phyloP scores from a whole-genome alignment of 257 asterid genomes.

The Voacanga thouarsii region DNA sequence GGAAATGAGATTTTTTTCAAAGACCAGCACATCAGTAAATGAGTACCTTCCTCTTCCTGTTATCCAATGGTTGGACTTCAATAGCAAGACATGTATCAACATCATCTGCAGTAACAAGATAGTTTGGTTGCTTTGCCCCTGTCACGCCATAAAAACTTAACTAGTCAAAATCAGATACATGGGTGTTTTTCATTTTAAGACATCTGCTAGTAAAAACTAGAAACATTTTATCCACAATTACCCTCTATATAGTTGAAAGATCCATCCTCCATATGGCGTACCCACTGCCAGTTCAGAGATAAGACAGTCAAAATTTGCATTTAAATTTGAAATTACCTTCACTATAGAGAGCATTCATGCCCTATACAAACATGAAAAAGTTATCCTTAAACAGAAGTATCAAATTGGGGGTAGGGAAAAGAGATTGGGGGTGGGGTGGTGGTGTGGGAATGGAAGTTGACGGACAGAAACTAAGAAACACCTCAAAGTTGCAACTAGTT shows the following conservation, averaged over 20 bases:
- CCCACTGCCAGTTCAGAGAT: slow-evolving; percentile 77
- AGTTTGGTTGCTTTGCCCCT: slow-evolving; percentile 95
- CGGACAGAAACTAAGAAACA: slow-evolving; percentile 23
- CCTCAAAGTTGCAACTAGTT: slow-evolving; percentile 98
- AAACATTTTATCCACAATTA: slow-evolving; percentile 27
- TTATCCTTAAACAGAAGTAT: background rate
- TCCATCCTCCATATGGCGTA: slow-evolving; percentile 93
- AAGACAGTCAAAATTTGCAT: slow-evolving; percentile 18
- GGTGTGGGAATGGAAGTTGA: background rate
- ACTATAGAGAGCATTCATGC: slow-evolving; percentile 21
- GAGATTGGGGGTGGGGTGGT: no score
- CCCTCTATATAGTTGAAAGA: slow-evolving; percentile 89
- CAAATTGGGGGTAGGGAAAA: slow-evolving; percentile 3
- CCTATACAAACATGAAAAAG: slow-evolving; percentile 15
- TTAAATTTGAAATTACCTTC: slow-evolving; percentile 15
- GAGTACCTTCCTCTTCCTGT: slow-evolving; percentile 91
- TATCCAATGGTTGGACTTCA: slow-evolving; percentile 96
- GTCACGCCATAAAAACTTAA: slow-evolving; percentile 27
- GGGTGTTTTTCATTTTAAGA: background rate
- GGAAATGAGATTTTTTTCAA: background rate
- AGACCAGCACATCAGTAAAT: background rate
- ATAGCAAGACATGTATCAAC: slow-evolving; percentile 88
- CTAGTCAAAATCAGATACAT: background rate
- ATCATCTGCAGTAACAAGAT: slow-evolving; percentile 95
- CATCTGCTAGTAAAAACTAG: slow-evolving; percentile 12